phyloP scores from a whole-genome alignment of 441 rosid species.

The Dalechampia spathulata region DNA sequence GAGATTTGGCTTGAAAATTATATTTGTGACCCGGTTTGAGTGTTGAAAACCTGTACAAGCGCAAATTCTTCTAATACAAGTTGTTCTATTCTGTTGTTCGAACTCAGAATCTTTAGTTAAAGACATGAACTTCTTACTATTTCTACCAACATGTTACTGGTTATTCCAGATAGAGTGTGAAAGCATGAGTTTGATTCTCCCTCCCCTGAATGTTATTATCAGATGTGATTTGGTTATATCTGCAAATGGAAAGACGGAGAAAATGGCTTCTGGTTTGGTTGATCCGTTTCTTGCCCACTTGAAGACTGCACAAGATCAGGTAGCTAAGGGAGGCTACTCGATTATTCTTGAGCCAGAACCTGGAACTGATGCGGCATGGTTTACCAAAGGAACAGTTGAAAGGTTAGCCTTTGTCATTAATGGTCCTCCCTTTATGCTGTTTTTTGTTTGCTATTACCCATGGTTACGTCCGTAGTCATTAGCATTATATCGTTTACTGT shows the following conservation, averaged over 20 bases:
- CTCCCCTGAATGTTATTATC: not conserved
- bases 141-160: slow-evolving; percentile 2
- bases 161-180: slow-evolving; percentile 3
- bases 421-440: not conserved
- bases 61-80: too few relatives aligned
- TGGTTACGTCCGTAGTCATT: not conserved
- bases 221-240: slow-evolving; percentile 89
- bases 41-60: too few relatives aligned
- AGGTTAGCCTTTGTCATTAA: slow-evolving; percentile 36
- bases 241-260: slow-evolving; percentile 78
- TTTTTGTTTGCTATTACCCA: not conserved
- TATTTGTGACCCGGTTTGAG: too few relatives aligned
- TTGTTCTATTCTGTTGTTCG: too few relatives aligned
- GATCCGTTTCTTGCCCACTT: slow-evolving; percentile 88
- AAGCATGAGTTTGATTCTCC: slow-evolving; percentile 4
- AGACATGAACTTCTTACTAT: too few relatives aligned
- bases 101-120: too few relatives aligned
- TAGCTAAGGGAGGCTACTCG: slow-evolving; percentile 89
- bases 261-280: slow-evolving; percentile 84
- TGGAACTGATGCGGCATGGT: slow-evolving; percentile 57
- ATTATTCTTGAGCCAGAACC: slow-evolving; percentile 67
- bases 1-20: too few relatives aligned
- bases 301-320: slow-evolving; percentile 79
- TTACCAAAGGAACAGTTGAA: slow-evolving; percentile 75
- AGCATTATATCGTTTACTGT: not conserved